Percentiles rank a stretch among this genome's conserved stretches.
These are phyloP conservation scores for Sarocladiaceae sp. DNA, from an alignment of 2,329 filamentous ascomycete genomes.

Conservation along the genomic window DNA sequence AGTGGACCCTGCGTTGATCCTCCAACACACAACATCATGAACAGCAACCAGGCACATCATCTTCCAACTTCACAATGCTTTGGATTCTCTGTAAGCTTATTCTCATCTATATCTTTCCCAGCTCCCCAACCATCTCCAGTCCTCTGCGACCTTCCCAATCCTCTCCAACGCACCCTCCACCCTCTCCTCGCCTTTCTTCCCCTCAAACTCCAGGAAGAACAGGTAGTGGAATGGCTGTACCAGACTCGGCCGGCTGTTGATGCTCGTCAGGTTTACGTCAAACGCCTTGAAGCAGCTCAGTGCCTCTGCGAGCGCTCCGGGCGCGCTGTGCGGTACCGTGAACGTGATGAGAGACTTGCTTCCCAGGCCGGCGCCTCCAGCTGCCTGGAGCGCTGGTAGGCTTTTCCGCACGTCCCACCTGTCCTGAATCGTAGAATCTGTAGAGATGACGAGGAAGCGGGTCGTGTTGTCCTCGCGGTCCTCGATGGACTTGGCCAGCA, in stretches of 20 bases:
- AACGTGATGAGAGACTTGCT: constrained; percentile 77
- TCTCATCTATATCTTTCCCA: constrained; percentile 43
- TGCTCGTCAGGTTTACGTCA: constrained; percentile 79
- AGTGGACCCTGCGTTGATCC: too few species aligned
- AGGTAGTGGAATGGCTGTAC: constrained; percentile 79
- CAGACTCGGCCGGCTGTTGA: constrained; percentile 78
- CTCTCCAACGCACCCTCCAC: constrained; percentile 56
- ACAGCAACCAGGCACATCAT: too few species aligned
- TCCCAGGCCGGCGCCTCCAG: constrained; percentile 11
- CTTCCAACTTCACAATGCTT: background rate
- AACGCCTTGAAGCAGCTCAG: constrained; percentile 70
- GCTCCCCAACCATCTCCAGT: constrained; percentile 64
- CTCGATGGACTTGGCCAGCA: constrained; percentile 65
- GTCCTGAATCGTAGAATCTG: constrained; percentile 19
- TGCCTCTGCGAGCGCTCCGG: constrained; percentile 78
- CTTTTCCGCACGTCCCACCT: constrained; percentile 20
- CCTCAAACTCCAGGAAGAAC: constrained; percentile 88
- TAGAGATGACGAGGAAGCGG: constrained; percentile 63
- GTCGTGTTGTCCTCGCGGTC: constrained; percentile 73
- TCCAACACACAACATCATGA: too few species aligned
- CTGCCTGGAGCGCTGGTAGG: constrained; percentile 12
- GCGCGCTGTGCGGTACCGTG: constrained; percentile 67
- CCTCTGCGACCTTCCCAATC: constrained; percentile 51
- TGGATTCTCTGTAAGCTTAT: constrained; percentile 11
- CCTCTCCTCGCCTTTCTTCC: constrained; percentile 42